Conservation (phyloP, 352 stramenopile genomes). For the Phytophthora litchii region DNA sequence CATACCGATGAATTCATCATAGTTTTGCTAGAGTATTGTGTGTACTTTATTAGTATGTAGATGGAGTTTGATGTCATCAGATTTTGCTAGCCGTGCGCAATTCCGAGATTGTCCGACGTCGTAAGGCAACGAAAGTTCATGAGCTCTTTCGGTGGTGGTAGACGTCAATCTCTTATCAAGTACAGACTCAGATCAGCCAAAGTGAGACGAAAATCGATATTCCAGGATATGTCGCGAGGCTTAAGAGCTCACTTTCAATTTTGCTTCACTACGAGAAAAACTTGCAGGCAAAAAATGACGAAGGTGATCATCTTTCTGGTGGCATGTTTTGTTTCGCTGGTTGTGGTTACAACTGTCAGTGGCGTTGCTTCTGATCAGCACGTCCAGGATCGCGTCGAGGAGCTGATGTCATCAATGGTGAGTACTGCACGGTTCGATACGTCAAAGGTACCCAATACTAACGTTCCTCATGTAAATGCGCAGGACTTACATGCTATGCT, state of each 20-base stretch:
- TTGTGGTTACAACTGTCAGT: neutral
- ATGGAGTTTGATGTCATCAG: conserved; percentile 16
- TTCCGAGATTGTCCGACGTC: conserved; percentile 30
- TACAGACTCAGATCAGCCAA: conserved; percentile 27
- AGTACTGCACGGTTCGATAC: neutral
- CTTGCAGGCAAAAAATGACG: conserved; percentile 8
- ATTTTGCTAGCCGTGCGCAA: conserved; percentile 32
- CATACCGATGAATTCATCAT: too few relatives aligned
- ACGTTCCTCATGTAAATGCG: neutral
- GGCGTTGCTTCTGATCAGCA: conserved; percentile 7
- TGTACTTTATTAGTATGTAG: too few relatives aligned
- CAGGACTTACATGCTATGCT: conserved; percentile 60
- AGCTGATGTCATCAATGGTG: conserved; percentile 41
- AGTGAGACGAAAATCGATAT: conserved; percentile 16
- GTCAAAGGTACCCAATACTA: neutral
- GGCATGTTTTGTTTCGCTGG: conserved; percentile 6
- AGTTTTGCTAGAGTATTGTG: too few relatives aligned
- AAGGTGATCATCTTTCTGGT: conserved; percentile 7
- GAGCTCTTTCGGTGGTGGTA: conserved; percentile 20
- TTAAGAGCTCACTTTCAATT: conserved; percentile 26
- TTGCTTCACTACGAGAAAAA: conserved; percentile 16
- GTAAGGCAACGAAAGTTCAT: conserved; percentile 16
- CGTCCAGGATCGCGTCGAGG: conserved; percentile 28
- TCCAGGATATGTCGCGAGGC: conserved; percentile 11
- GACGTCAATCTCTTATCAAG: conserved; percentile 20